Percentiles rank a stretch among this genome's conserved stretches.
Conservation (phyloP, 1,284 basidiomycete species). For the Sphagnurus paluster region DNA sequence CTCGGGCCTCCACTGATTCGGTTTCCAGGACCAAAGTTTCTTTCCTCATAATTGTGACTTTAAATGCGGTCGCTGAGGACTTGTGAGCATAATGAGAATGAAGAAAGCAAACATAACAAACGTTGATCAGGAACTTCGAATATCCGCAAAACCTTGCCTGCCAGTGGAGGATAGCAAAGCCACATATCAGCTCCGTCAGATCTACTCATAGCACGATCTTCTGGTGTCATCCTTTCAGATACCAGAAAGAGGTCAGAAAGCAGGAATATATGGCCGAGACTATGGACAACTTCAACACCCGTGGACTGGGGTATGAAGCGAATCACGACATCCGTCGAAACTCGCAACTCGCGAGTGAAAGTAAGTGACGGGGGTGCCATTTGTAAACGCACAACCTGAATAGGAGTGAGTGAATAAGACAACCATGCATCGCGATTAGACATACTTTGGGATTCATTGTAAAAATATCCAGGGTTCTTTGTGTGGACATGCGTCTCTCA, state of each 20-base stretch:
- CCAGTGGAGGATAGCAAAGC: constrained; percentile 93
- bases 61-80: constrained; percentile 63
- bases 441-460: constrained; percentile 91
- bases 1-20: constrained; percentile 62
- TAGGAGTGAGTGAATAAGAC: constrained; percentile 14
- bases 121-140: constrained; percentile 62
- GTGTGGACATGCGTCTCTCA: constrained; percentile 79
- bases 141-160: constrained; percentile 90
- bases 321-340: constrained; percentile 75
- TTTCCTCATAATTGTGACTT: constrained; percentile 87
- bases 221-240: constrained; percentile 77
- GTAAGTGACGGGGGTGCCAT: constrained; percentile 82
- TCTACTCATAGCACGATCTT: constrained; percentile 53
- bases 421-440: constrained; percentile 10
- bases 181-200: constrained; percentile 81
- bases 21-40: constrained; percentile 77
- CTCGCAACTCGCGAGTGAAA: constrained; percentile 79
- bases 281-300: constrained; percentile 72
- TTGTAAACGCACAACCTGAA: constrained; percentile 87
- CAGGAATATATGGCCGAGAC: constrained; percentile 83
- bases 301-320: constrained; percentile 80
- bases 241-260: constrained; percentile 92
- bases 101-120: constrained; percentile 26
- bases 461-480: constrained; percentile 90
- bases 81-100: constrained; percentile 2